A percentile compares a stretch with the other conserved stretches of the same genome.
Conservation (phyloP, 2,329 filamentous ascomycete genomes). For the Ceratocystis cacaofunesta region DNA sequence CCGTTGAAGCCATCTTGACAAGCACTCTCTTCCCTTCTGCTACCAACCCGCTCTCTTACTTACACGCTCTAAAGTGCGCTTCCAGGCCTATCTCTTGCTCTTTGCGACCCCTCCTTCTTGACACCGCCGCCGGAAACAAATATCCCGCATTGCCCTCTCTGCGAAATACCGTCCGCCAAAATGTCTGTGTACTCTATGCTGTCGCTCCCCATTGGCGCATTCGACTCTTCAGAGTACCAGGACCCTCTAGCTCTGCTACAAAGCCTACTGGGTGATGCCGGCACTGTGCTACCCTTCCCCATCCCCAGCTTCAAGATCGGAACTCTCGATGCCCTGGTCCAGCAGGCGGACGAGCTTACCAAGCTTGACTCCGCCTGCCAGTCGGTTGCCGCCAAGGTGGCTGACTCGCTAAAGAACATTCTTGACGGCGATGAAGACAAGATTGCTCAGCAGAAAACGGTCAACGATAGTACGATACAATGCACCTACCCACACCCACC, state of each 20-base stretch:
- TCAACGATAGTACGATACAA: conserved; percentile 69
- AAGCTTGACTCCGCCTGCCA: conserved; percentile 75
- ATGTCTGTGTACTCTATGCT: conserved; percentile 62
- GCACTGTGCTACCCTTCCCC: conserved; percentile 58
- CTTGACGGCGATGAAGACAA: conserved; percentile 75
- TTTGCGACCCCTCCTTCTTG: neutral
- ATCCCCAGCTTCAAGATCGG: conserved; percentile 97
- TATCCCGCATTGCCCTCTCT: conserved; percentile 11
- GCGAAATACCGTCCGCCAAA: neutral
- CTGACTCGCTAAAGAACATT: conserved; percentile 67
- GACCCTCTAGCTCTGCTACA: conserved; percentile 67
- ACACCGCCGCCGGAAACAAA: neutral
- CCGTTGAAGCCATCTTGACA: neutral
- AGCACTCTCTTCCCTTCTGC: neutral
- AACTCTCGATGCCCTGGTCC: conserved; percentile 82
- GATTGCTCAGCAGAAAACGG: conserved; percentile 73
- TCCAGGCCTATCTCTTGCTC: neutral
- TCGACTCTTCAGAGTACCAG: conserved; percentile 63
- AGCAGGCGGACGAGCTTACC: conserved; percentile 86
- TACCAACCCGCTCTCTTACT: neutral
- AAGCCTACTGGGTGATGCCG: conserved; percentile 60
- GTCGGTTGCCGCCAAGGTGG: conserved; percentile 72
- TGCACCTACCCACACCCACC: neutral
- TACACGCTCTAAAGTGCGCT: neutral
- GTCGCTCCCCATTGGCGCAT: conserved; percentile 77